A percentile compares a stretch with the other conserved stretches of the same genome.
phyloP scores from a whole-genome alignment of 2,329 filamentous ascomycete genomes.

The Xylaria sp. region DNA sequence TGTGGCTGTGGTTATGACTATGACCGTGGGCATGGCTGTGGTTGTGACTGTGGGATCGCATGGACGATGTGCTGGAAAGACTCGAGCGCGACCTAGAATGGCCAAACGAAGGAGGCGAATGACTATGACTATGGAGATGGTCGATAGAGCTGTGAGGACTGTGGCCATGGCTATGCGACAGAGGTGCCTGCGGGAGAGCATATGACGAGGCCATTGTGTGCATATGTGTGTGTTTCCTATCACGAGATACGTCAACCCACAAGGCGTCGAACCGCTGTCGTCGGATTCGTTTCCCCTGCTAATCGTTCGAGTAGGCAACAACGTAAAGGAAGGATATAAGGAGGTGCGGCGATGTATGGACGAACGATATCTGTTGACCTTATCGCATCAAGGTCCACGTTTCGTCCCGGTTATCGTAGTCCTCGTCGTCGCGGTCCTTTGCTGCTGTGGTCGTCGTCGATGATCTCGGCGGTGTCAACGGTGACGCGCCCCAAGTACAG shows the following conservation, averaged over 20 bases:
- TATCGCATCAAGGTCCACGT: conserved; percentile 1
- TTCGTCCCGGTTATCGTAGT: background rate
- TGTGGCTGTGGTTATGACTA: conserved; percentile 28
- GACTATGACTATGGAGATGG: conserved; percentile 44
- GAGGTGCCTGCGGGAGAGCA: conserved; percentile 56
- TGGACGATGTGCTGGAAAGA: conserved; percentile 33
- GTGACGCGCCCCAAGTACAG: background rate
- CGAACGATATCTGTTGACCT: background rate
- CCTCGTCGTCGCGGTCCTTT: background rate
- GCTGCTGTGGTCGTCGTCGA: background rate
- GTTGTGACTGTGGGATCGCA: conserved; percentile 41
- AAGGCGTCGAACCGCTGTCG: background rate
- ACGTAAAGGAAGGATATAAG: background rate
- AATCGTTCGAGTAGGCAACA: background rate
- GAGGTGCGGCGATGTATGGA: background rate
- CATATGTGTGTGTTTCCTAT: too few species aligned
- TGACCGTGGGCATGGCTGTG: conserved; percentile 39
- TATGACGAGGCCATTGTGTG: conserved; percentile 58
- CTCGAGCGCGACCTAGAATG: conserved; percentile 44
- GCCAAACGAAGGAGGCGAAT: conserved; percentile 49
- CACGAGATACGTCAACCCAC: background rate
- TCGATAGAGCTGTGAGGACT: conserved; percentile 41
- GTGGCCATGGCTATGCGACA: conserved; percentile 49
- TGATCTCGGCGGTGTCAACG: background rate
- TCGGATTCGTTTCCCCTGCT: background rate